phyloP scores from a whole-genome alignment of 2,329 filamentous ascomycete species.

The Leptodontidium sp. region DNA sequence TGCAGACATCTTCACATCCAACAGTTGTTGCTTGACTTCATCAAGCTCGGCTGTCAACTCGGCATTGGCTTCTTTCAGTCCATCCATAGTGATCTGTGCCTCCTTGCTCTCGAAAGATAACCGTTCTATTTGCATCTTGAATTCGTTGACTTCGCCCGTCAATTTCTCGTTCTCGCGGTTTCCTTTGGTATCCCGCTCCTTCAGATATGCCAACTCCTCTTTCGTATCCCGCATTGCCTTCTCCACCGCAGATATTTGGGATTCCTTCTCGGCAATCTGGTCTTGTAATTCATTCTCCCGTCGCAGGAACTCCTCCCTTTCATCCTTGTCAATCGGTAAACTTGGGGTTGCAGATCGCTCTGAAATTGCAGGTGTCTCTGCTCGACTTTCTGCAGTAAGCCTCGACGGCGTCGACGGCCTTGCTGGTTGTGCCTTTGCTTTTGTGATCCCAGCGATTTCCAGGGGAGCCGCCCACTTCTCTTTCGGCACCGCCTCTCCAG shows the following conservation, averaged over 20 bases:
- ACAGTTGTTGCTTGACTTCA: constrained; percentile 93
- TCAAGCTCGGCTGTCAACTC: constrained; percentile 93
- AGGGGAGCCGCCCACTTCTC: constrained; percentile 84
- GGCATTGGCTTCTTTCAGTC: constrained; percentile 92
- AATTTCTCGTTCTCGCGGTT: constrained; percentile 92
- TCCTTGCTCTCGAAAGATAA: constrained; percentile 97
- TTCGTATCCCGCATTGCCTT: constrained; percentile 82
- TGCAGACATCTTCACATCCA: constrained; percentile 95
- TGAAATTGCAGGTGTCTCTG: constrained; percentile 71
- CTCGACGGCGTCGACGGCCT: constrained; percentile 68
- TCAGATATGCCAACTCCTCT: constrained; percentile 84
- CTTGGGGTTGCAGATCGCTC: constrained; percentile 89
- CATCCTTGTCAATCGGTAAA: constrained; percentile 90
- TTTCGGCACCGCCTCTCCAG: constrained; percentile 86
- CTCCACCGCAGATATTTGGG: constrained; percentile 79
- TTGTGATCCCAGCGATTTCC: constrained; percentile 60
- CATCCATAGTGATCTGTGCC: constrained; percentile 96
- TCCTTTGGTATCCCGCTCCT: constrained; percentile 83
- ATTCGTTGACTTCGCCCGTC: constrained; percentile 85
- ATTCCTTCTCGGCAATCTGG: constrained; percentile 92
- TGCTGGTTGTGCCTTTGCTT: constrained; percentile 56
- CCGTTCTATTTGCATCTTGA: constrained; percentile 97
- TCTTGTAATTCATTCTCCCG: constrained; percentile 98
- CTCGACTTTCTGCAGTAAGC: constrained; percentile 62
- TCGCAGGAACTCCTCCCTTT: constrained; percentile 93